Percentiles rank a stretch among this genome's conserved stretches.
These are phyloP conservation scores for Heliocybe sulcata DNA, from an alignment of 1,284 basidiomycete species.

Conservation along the genomic window DNA sequence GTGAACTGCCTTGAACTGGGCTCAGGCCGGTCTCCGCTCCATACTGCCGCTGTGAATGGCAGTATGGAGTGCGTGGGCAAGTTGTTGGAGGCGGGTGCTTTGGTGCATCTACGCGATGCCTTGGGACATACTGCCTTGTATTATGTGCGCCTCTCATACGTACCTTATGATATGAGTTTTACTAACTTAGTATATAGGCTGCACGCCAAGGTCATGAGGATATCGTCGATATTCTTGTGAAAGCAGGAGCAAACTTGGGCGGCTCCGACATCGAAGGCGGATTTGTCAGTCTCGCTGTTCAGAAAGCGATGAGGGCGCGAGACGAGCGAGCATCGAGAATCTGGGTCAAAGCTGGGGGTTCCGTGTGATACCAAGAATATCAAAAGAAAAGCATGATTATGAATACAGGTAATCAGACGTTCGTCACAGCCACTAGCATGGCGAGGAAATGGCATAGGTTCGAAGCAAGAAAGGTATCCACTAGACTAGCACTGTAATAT, in stretches of 20 bases:
- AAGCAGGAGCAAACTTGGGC: conserved; percentile 68
- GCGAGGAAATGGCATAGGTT: not conserved
- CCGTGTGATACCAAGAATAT: not conserved
- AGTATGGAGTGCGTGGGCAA: conserved; percentile 44
- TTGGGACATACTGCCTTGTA: conserved; percentile 81
- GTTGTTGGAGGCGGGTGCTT: conserved; percentile 71
- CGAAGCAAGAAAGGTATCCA: not conserved
- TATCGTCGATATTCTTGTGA: conserved; percentile 64
- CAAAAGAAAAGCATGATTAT: not conserved
- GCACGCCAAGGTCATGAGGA: conserved; percentile 56
- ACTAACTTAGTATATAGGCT: conserved; percentile 35
- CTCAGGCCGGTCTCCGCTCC: conserved; percentile 72
- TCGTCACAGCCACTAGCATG: not conserved
- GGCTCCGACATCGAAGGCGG: conserved; percentile 56
- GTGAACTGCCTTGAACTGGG: conserved; percentile 64
- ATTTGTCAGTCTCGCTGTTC: conserved; percentile 43
- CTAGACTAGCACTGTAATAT: not conserved
- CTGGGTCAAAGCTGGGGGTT: conserved; percentile 30
- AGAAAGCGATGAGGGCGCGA: conserved; percentile 34
- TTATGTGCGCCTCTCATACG: conserved; percentile 42
- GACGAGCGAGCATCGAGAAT: conserved; percentile 37
- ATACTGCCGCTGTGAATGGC: conserved; percentile 74
- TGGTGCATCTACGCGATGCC: conserved; percentile 79
- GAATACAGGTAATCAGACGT: not conserved
- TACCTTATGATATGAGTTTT: not conserved